A percentile compares a stretch with the other conserved stretches of the same genome.
Conservation (phyloP, 164 flowering plant species). For the Magnolia sinica region DNA sequence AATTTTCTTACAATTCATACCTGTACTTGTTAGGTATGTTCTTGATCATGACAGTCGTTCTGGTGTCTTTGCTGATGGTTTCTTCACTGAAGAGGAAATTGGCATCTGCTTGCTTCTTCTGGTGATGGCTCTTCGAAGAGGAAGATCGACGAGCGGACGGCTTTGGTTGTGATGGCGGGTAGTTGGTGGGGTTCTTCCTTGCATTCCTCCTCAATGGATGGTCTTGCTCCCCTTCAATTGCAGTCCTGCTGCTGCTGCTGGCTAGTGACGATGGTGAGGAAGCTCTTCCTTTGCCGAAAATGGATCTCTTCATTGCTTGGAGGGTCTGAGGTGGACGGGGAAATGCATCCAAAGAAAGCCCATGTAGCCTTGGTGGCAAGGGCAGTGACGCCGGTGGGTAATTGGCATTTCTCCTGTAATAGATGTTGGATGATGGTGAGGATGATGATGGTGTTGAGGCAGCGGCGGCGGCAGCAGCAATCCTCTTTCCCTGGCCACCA, state of each 20-base stretch:
- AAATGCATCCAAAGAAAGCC: neutral
- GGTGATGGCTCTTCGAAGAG: conserved; percentile 25
- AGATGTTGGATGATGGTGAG: neutral
- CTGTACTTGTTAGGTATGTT: conserved; percentile 99
- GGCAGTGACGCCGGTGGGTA: conserved; percentile 13
- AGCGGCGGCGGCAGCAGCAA: neutral
- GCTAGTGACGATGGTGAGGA: neutral
- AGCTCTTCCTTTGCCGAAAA: neutral
- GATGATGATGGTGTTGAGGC: neutral
- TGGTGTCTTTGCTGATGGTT: conserved; percentile 39
- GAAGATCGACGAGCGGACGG: conserved; percentile 16
- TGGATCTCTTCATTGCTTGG: conserved; percentile 13
- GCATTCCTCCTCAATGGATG: neutral
- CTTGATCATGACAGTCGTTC: conserved; percentile 97
- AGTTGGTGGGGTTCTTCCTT: neutral
- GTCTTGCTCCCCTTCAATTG: neutral
- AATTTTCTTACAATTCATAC: conserved; percentile 19
- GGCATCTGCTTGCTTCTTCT: conserved; percentile 36
- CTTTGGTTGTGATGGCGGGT: neutral
- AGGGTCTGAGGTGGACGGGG: conserved; percentile 7
- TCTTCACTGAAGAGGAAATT: conserved; percentile 34
- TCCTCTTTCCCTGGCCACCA: conserved; percentile 51
- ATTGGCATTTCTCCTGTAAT: neutral
- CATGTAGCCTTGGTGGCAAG: neutral
- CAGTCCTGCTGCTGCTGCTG: neutral